Evolutionary conservation across 768 basidiomycete genomes (phyloP).

Genomic region (Lepiota venenata): DNA sequence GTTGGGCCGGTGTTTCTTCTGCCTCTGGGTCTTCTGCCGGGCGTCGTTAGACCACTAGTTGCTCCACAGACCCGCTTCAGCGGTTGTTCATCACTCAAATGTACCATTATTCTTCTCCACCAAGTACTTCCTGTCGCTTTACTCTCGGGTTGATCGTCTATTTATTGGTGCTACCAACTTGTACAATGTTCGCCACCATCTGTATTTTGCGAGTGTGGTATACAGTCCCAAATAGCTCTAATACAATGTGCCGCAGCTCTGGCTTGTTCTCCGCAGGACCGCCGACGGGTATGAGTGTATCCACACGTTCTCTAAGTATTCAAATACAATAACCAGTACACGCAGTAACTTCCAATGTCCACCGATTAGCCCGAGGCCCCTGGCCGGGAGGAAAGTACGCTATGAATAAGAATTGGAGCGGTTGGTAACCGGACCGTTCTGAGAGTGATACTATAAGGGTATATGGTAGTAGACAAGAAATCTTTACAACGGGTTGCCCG

Average conservation of each 20-base stretch:
- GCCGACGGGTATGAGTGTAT: too few relatives aligned
- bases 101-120: not conserved
- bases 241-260: too few relatives aligned
- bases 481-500: not conserved
- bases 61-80: not conserved
- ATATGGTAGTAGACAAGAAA: slow-evolving; percentile 8
- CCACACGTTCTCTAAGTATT: not conserved
- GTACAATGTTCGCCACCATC: not conserved
- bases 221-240: not conserved
- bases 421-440: not conserved
- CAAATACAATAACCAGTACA: not conserved
- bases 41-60: not conserved
- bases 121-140: not conserved
- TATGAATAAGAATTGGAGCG: slow-evolving; percentile 8
- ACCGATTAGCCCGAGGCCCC: not conserved
- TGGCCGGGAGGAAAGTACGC: slow-evolving; percentile 1
- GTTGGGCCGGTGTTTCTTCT: slow-evolving; percentile 9
- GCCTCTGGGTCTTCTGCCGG: not conserved
- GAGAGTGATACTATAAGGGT: slow-evolving; percentile 4
- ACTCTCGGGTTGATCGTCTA: not conserved
- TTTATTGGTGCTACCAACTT: not conserved
- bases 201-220: not conserved
- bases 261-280: too few relatives aligned
- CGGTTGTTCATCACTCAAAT: not conserved
- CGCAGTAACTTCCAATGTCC: not conserved